Evolutionary conservation across 83 land plant genomes (phyloP).

Genomic region (Picea mariana): DNA sequence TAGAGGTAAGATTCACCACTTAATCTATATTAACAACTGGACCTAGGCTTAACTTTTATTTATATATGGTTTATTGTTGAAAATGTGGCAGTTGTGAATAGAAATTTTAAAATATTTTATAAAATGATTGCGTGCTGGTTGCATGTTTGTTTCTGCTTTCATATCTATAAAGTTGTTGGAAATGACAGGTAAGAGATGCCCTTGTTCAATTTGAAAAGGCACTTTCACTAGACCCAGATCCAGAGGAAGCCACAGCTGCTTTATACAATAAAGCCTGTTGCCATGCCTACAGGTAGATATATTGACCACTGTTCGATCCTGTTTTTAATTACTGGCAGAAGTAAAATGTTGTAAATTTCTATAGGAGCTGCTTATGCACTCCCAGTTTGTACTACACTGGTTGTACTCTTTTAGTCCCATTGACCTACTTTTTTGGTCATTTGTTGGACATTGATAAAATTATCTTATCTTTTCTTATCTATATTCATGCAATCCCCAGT

Average conservation of each 20-base stretch:
- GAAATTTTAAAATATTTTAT: neutral
- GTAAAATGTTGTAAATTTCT: neutral
- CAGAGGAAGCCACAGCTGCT: constrained; percentile 87
- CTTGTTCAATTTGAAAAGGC: constrained; percentile 84
- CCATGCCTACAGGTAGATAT: constrained; percentile 77
- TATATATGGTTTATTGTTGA: neutral
- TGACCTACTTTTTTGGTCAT: too few relatives aligned
- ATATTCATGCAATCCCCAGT: neutral
- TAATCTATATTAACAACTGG: neutral
- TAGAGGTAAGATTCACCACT: neutral
- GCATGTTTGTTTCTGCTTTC: neutral
- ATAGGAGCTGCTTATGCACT: too few relatives aligned
- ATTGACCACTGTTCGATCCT: neutral
- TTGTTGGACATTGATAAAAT: too few relatives aligned
- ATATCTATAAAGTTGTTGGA: neutral
- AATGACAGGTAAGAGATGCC: constrained; percentile 87
- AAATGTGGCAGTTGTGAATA: neutral
- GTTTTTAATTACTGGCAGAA: neutral
- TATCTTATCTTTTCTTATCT: too few relatives aligned
- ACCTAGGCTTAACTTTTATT: neutral
- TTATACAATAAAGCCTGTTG: constrained; percentile 98
- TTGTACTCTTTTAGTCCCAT: too few relatives aligned
- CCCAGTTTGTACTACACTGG: too few relatives aligned
- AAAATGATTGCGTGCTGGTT: neutral
- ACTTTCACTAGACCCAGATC: constrained; percentile 69